Evolutionary conservation across 495 filamentous ascomycete genomes (phyloP), one percentile per base, ranked within the genome.

Genomic region (Penicillium turbatum): DNA sequence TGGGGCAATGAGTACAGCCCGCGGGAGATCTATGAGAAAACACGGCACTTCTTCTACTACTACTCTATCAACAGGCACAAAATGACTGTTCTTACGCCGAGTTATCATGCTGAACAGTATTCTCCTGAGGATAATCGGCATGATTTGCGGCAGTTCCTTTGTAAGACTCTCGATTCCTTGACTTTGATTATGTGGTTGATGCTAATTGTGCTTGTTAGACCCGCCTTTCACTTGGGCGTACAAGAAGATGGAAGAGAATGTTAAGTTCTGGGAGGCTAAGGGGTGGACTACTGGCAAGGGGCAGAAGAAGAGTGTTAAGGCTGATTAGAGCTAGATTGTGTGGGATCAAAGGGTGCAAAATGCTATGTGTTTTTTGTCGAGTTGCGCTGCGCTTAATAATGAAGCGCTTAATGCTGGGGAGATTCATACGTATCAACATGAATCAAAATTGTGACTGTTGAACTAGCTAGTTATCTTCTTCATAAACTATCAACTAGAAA

Each of bases 71-170:
- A 84, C 56, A 71, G 86, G 2, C 85, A 88, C 56, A 89, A 89
- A 68, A 81, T 81, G 76, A 86, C 83, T 1, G 78, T 78, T 0
- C 54, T 87, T 4, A 88, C 86, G 1, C 85, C 85, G 8, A 74
- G 74, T 45, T 78, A 79, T 36, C 81, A 83, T 62, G 71, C 73
- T 0, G 76, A 82, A 51, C 61, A 72, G 17, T 84, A 84, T 60
- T 75, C 68, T 16, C 81, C 81, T 2, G 86, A 87, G 43, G 86
- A 89, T 65, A 86, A 89, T 59, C 66, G 85, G 32, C 87, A 82
- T 52, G 87, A 91, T 63, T 60, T 85, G 29, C 69, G 85, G 29
- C 85, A 83, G 15, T 88, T 89, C 62, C 54, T 72, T 31, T 73
- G 60, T 63, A 57, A 29, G 60, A 48, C 16, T 41, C 4, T 7